Evolutionary conservation across 1,284 basidiomycete genomes (phyloP).

Genomic region (Hemileia vastatrix): DNA sequence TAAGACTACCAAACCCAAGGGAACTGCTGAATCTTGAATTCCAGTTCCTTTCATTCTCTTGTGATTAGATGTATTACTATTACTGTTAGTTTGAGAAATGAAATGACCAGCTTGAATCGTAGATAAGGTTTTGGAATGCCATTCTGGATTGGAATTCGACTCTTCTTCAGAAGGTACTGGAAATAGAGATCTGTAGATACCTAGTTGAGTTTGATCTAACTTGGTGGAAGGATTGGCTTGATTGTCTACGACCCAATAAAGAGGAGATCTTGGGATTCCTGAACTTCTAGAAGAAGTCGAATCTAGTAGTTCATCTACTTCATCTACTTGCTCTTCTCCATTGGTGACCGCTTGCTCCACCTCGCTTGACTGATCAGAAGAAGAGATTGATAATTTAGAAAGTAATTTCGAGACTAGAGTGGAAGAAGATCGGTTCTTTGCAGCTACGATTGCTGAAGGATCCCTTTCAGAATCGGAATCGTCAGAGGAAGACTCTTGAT

Average conservation of each 20-base stretch:
- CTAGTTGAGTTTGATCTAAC: conserved; percentile 38
- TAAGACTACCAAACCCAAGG: not conserved
- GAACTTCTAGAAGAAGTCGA: conserved; percentile 9
- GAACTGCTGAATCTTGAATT: not conserved
- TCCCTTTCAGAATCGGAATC: not conserved
- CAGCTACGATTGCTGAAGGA: not conserved
- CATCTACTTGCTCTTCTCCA: conserved; percentile 23
- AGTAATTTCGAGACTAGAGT: not conserved
- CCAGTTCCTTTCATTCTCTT: not conserved
- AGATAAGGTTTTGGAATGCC: conserved; percentile 18
- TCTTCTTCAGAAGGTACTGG: conserved; percentile 26
- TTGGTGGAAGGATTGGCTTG: conserved; percentile 21
- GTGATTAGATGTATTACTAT: not conserved
- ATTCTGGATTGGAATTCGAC: not conserved
- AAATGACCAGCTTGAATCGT: conserved; percentile 31
- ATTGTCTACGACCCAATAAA: conserved; percentile 36
- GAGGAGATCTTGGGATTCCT: conserved; percentile 29
- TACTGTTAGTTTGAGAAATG: not conserved
- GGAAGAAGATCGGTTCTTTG: not conserved
- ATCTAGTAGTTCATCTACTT: conserved; percentile 1
- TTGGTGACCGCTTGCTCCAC: conserved; percentile 25
- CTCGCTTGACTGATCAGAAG: conserved; percentile 25
- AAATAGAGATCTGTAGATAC: conserved; percentile 36
- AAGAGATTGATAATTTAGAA: conserved; percentile 8
- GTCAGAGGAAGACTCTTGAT: not conserved